Base-by-base conservation (phyloP, 768 basidiomycete species). In the Trametes cingulata region DNA sequence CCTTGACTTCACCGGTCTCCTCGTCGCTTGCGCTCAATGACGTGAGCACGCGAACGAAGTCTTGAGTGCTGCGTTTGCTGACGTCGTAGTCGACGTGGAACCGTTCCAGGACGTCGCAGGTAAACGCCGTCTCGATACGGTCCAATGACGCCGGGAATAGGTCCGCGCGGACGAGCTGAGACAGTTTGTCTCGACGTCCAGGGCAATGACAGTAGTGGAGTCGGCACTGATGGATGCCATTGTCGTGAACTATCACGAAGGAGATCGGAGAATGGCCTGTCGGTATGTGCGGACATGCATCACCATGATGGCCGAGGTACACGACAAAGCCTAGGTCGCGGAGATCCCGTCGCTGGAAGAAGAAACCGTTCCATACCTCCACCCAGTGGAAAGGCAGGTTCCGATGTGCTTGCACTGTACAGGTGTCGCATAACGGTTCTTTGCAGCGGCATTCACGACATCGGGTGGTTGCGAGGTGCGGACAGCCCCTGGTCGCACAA, bases 361-460 rank as follows among this genome's bases (percentile, higher is more conserved):
- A 43, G 3, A 3, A 17, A 14, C 52, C 52, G 12, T 40, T 42
- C 52, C 52, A 54, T 1, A 1, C 2, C 4, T 54, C 52, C 8
- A 54, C 20, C 52, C 52, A 54, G 19, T 54, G 52, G 29, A 6
- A 64, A 6, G 29, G 48, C n/a, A 45, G 43, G 22, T 45, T 7
- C 14, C 17, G 19, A 45, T 45, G 43, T 6, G 7, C 43, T 22
- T 20, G 4, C 6, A 45, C 43, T 7, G 24, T 25, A 14, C 43
- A 45, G 14, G 6, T 17, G 5, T 5, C 22, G 43, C 43, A 45
- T 15, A 10, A 22, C 10, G 43, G 20, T 7, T 7, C 19, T 14
- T 45, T 45, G 8, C 10, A 9, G 14, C 43, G 9, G 17, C 43
- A 45, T 14, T 45, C 43, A 6, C 17, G 43, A 24, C 43, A 45